phyloP scores from a whole-genome alignment of 1,284 basidiomycete species.

The Rhizoctonia solani region DNA sequence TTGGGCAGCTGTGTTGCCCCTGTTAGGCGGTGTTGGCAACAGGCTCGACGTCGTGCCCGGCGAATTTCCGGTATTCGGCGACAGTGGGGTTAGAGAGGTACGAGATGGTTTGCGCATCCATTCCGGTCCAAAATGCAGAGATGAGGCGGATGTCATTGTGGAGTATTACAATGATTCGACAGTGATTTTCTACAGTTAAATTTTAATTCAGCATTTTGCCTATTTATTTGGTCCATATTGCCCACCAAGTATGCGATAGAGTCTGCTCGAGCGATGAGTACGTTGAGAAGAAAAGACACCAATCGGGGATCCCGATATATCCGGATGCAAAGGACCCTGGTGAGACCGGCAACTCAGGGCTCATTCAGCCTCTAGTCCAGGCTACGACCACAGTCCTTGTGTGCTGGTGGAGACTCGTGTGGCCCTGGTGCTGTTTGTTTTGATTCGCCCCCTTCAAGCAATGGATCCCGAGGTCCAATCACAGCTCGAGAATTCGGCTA shows the following conservation, averaged over 20 bases:
- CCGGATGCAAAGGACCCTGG: conserved; percentile 11
- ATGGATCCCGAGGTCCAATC: conserved; percentile 8
- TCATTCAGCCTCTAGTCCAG: not conserved
- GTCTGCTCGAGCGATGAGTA: conserved; percentile 14
- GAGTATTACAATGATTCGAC: conserved; percentile 27
- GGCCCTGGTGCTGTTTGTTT: not conserved
- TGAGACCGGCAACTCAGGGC: not conserved
- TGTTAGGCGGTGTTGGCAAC: conserved; percentile 39
- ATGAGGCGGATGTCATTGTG: conserved; percentile 65
- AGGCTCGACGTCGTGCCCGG: conserved; percentile 45
- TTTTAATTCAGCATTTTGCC: not conserved
- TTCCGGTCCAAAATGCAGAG: conserved; percentile 85
- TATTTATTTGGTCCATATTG: not conserved
- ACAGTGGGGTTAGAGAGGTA: conserved; percentile 44
- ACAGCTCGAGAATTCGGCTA: not conserved
- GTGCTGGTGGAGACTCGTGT: not conserved
- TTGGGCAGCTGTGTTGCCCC: conserved; percentile 52
- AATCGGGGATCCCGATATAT: conserved; percentile 11
- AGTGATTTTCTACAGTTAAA: not conserved
- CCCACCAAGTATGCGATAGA: conserved; percentile 17
- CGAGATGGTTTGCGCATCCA: conserved; percentile 78
- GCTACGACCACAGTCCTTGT: not conserved
- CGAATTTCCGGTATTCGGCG: conserved; percentile 60
- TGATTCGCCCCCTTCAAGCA: not conserved
- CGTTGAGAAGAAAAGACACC: conserved; percentile 27